Evolutionary conservation across 192 early-diverging fungal species (phyloP), one percentile per base, ranked within the genome.

Genomic region (Umbelopsis sp.): DNA sequence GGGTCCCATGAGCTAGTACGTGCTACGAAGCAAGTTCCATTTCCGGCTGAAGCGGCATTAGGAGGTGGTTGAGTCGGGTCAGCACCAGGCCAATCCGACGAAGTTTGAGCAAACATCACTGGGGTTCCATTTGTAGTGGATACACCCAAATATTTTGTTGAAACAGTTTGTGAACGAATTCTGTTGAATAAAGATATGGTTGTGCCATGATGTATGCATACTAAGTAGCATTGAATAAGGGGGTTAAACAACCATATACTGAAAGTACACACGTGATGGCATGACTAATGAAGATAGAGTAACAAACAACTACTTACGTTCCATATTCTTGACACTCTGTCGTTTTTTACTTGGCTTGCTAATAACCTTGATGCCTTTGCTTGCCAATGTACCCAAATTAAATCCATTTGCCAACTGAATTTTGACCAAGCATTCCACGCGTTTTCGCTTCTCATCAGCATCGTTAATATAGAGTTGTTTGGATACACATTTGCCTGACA

Each of bases 311-410:
- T 30, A 75, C 75, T 81, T 80, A 83, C 82, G 78, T 68, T 92
- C 88, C 78, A 91, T 89, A 76, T 92, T 92, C 73, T 94, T 94
- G 18, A 88, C 86, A 51, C 90, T 94, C 67, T 94, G 92, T 49
- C 91, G 85, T 82, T 95, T 95, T 81, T 94, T 95, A 49, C 88
- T 90, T 2, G 96, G 95, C 79, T 98, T 97, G 70, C 91, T 93
- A 64, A 97, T 95, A 20, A 96, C 92, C 65, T 92, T 93, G 72
- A 97, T 91, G 7, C 91, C 89, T 46, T 86, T 87, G 48, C 91
- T 91, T 21, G 90, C 85, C 78, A 95, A 90, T 47, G 86, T 86
- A 20, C 89, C 88, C 33, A 91, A 72, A 50, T 81, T 73, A 9
- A 89, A 68, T 41, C 86, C 88, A 9, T 86, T 78, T 21, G 87